Conservation (phyloP, 106 monocot species). For the Platanthera zijinensis region DNA sequence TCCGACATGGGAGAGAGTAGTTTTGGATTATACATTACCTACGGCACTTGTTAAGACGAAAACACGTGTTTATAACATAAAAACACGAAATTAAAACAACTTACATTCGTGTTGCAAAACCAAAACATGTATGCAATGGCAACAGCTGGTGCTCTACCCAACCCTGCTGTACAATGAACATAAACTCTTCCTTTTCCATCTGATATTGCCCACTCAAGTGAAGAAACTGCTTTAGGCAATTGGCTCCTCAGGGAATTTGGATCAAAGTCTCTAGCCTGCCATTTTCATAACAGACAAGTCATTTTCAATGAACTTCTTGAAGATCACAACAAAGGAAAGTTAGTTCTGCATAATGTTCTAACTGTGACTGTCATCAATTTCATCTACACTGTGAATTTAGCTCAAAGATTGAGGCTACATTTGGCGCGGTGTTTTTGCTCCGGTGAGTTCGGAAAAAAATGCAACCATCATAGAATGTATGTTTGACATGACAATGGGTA, state of each 20-base stretch:
- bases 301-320: background rate
- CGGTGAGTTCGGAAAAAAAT: no score
- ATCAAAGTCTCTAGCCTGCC: conserved; percentile 82
- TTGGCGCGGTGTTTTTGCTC: no score
- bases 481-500: no score
- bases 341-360: background rate
- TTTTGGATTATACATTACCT: background rate
- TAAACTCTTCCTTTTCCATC: conserved; percentile 74
- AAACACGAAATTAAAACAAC: conserved; percentile 4
- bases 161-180: conserved; percentile 84
- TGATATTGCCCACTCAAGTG: conserved; percentile 83
- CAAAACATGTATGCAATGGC: conserved; percentile 86
- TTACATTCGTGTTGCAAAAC: conserved; percentile 82
- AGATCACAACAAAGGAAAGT: background rate
- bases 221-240: conserved; percentile 81
- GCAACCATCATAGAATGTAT: no score
- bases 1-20: no score
- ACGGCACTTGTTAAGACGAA: background rate
- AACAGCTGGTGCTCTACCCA: conserved; percentile 92
- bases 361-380: background rate
- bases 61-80: background rate
- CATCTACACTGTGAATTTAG: no score
- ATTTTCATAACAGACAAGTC: background rate
- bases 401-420: no score
- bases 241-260: conserved; percentile 71